Evolutionary conservation across 441 rosid genomes (phyloP).

Genomic region (Euphorbia schlechtendalii): DNA sequence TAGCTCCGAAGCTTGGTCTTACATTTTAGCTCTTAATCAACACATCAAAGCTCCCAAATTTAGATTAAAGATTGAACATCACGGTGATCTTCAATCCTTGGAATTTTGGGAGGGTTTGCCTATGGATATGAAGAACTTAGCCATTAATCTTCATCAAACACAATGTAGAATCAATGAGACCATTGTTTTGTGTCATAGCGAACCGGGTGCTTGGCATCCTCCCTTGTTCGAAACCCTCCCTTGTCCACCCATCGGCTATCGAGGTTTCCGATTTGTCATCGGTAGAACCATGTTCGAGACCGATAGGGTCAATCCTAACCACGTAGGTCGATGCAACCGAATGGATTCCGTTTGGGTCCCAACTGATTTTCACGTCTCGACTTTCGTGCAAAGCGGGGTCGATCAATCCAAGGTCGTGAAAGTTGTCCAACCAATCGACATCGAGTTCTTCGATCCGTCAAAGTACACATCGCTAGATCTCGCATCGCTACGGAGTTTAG

Average conservation of each 20-base stretch:
- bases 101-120: conserved; percentile 77
- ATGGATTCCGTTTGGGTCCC: conserved; percentile 92
- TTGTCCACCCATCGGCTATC: conserved; percentile 68
- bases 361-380: conserved; percentile 65
- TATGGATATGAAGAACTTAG: conserved; percentile 33
- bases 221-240: conserved; percentile 72
- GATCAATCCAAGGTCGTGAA: conserved; percentile 67
- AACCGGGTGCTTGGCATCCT: conserved; percentile 92
- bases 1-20: conserved; percentile 87
- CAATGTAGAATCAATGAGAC: conserved; percentile 53
- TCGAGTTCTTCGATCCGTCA: conserved; percentile 49
- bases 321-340: conserved; percentile 52
- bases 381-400: conserved; percentile 68
- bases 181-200: conserved; percentile 76
- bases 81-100: conserved; percentile 60
- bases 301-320: conserved; percentile 52
- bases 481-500: conserved; percentile 29
- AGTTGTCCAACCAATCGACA: conserved; percentile 73
- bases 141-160: conserved; percentile 40
- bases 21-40: conserved; percentile 48
- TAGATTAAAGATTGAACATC: conserved; percentile 57
- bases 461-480: conserved; percentile 47
- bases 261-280: conserved; percentile 37
- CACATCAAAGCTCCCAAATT: conserved; percentile 33
- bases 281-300: conserved; percentile 96